These are phyloP conservation scores for Amaranthus tricolor DNA, from an alignment of 179 eudicot species.

Conservation along the genomic window DNA sequence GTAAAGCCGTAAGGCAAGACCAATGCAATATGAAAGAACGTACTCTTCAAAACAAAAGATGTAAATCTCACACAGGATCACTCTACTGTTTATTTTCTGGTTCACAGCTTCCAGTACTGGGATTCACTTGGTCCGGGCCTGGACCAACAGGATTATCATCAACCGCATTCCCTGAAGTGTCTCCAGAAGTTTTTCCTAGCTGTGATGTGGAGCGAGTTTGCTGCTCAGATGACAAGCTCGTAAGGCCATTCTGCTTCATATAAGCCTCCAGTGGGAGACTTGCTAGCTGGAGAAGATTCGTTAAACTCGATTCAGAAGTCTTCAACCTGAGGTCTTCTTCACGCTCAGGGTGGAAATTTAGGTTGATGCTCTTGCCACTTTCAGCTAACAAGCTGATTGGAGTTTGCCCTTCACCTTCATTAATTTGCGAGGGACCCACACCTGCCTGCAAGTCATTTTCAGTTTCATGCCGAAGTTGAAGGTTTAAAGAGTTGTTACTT, in stretches of 20 bases:
- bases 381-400: conserved; percentile 20
- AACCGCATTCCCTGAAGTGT: conserved; percentile 23
- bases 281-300: conserved; percentile 52
- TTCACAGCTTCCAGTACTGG: conserved; percentile 28
- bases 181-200: conserved; percentile 31
- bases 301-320: conserved; percentile 41
- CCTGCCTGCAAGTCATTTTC: conserved; percentile 19
- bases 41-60: background rate
- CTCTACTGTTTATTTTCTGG: conserved; percentile 27
- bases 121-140: conserved; percentile 25
- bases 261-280: conserved; percentile 52
- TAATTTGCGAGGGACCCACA: conserved; percentile 17
- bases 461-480: conserved; percentile 20
- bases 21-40: conserved; percentile 13
- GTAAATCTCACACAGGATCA: conserved; percentile 29
- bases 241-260: conserved; percentile 53
- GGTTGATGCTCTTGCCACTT: conserved; percentile 44
- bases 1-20: conserved; percentile 7
- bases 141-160: conserved; percentile 31
- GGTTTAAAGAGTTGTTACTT: conserved; percentile 14
- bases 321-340: conserved; percentile 30
- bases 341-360: conserved; percentile 47
- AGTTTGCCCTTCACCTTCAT: conserved; percentile 19
- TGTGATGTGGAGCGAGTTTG: conserved; percentile 44
- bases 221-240: conserved; percentile 45